These are phyloP conservation scores for Sugiyamaella neomexicana DNA, from an alignment of 1,139 yeast genomes.

Conservation along the genomic window DNA sequence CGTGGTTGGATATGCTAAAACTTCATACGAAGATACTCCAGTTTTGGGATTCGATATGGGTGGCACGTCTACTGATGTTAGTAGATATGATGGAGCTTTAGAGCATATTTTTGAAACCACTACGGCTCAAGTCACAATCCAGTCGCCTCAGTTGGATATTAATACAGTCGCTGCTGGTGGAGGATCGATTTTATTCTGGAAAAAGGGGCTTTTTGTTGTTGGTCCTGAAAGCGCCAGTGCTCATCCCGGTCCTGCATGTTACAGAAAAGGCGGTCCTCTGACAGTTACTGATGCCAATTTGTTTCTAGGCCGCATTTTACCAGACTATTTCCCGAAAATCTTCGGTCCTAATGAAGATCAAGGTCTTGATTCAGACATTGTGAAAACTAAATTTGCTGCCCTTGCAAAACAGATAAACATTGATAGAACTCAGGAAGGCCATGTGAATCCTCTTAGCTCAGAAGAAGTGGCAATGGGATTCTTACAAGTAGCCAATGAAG, in stretches of 20 bases:
- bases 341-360: conserved; percentile 55
- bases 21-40: conserved; percentile 42
- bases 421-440: conserved; percentile 35
- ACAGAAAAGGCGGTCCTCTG: conserved; percentile 57
- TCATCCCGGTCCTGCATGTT: conserved; percentile 62
- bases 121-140: conserved; percentile 56
- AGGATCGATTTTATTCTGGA: conserved; percentile 53
- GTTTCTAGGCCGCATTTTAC: conserved; percentile 51
- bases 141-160: conserved; percentile 58
- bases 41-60: conserved; percentile 62
- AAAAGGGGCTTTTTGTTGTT: conserved; percentile 53
- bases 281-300: conserved; percentile 59
- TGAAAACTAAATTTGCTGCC: conserved; percentile 44
- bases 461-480: conserved; percentile 54
- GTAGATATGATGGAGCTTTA: conserved; percentile 49
- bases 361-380: conserved; percentile 48
- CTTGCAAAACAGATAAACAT: conserved; percentile 46
- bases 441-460: conserved; percentile 38
- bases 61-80: conserved; percentile 60
- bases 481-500: conserved; percentile 51
- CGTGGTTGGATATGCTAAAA: conserved; percentile 55
- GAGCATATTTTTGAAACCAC: conserved; percentile 57
- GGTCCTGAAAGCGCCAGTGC: conserved; percentile 60
- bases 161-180: conserved; percentile 65
- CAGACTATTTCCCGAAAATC: conserved; percentile 53